These are phyloP conservation scores for Nannochloropsis gaditana DNA, from an alignment of 108 stramenopile genomes.

Conservation along the genomic window DNA sequence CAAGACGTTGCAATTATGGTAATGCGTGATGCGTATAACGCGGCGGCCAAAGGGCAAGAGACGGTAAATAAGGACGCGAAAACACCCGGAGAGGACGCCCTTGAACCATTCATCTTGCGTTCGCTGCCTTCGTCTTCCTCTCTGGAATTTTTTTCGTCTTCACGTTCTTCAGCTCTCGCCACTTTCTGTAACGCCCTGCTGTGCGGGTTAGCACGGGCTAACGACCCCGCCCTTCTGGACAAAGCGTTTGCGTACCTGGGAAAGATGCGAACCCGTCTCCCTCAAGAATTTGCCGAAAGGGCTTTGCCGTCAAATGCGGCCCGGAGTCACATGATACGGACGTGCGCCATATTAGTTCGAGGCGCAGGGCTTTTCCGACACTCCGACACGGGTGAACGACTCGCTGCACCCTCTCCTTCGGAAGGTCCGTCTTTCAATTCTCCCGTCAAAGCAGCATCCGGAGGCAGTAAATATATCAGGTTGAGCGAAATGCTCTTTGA, in stretches of 20 bases:
- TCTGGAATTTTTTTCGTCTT: neutral
- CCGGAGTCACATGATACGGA: neutral
- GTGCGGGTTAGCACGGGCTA: neutral
- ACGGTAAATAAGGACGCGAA: neutral
- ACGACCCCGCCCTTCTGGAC: neutral
- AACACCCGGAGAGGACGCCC: neutral
- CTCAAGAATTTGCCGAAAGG: neutral
- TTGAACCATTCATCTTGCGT: too few relatives aligned
- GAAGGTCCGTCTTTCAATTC: neutral
- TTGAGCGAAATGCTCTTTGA: constrained; percentile 13
- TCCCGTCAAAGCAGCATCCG: neutral
- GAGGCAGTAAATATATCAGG: neutral
- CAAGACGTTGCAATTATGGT: neutral
- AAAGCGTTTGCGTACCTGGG: neutral
- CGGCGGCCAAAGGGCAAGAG: neutral
- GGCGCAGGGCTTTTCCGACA: neutral
- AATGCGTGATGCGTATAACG: neutral
- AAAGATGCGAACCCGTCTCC: neutral
- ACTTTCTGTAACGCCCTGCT: neutral
- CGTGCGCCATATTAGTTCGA: neutral
- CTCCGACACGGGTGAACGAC: neutral
- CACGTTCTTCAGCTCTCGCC: neutral
- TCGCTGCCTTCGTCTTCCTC: neutral
- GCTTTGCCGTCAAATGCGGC: neutral
- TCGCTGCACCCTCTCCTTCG: too few relatives aligned